Evolutionary conservation across 2,329 filamentous ascomycete genomes (phyloP), one percentile per base, ranked within the genome.

Genomic region (Curvularia sp.): DNA sequence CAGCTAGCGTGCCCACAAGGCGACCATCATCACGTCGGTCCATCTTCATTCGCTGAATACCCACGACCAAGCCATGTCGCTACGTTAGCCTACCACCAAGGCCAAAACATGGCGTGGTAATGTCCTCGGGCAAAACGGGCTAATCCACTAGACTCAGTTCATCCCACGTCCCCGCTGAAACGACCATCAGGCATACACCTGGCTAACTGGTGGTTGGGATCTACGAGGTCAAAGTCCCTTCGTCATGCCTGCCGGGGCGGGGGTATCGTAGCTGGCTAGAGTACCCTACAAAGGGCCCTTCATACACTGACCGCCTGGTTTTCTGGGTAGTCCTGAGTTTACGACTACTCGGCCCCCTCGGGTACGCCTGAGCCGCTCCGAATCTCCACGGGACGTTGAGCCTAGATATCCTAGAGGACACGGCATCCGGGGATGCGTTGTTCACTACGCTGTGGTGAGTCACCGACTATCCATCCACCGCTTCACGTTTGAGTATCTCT

Each of bases 391-490:
- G 54, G 58, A 66, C 64, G 59, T 66, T 65, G 41, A 58, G 53
- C 64, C 58, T 58, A 43, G 49, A 61, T 49, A 61, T 53, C 44
- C 49, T 48, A 41, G 55, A 56, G 28, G 49, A 50, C 22, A 48
- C 49, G 24, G 50, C 48, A 54, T 57, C 59, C 50, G 42, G 61
- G 52, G 66, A 71, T 62, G 61, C 63, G 58, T 72, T 68, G 64
- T 71, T 69, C 44, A 61, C 59, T 44, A 28, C 41, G 54, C 63
- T 15, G 62, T 65, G 52, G 53, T 67, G 66, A 65, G 58, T 69
- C 66, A 69, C 63, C 44, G 56, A 64, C 35, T 50, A 48, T 54
- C 62, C 57, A 53, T 63, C 65, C 53, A 63, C 64, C 39, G 52
- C 60, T 53, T 60, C 64, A 47, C 41, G 38, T 44, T 63, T 55